A percentile compares a stretch with the other conserved stretches of the same genome.
Evolutionary conservation across 1,139 yeast species (phyloP).

Genomic region (Kazachstania sp.): DNA sequence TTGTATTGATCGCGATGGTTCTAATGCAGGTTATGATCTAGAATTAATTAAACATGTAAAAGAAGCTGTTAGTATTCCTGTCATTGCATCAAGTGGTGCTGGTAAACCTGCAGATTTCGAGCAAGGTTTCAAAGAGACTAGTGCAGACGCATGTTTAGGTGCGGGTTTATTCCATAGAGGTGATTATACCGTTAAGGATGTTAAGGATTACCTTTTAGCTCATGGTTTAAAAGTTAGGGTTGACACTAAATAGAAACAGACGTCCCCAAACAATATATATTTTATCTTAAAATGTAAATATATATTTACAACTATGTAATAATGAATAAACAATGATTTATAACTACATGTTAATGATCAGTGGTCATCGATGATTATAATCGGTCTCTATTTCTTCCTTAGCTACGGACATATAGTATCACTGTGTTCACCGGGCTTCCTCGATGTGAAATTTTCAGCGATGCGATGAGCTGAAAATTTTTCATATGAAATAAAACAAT

Average conservation of each 20-base stretch:
- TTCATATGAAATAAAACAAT: neutral
- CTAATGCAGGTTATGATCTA: slow-evolving; percentile 84
- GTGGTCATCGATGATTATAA: no score
- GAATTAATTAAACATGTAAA: slow-evolving; percentile 77
- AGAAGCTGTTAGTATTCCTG: slow-evolving; percentile 71
- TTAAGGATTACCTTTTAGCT: slow-evolving; percentile 53
- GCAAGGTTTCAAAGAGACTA: slow-evolving; percentile 73
- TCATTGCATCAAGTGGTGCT: slow-evolving; percentile 95
- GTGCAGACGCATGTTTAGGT: slow-evolving; percentile 92
- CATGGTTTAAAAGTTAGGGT: slow-evolving; percentile 48
- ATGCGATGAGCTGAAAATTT: slow-evolving; percentile 11
- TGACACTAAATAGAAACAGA: slow-evolving; percentile 19
- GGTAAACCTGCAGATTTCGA: slow-evolving; percentile 85
- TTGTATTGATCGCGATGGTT: slow-evolving; percentile 94
- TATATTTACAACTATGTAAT: neutral
- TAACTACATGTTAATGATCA: neutral
- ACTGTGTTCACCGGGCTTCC: neutral
- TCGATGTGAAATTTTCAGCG: neutral
- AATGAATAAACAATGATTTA: neutral
- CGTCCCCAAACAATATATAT: neutral
- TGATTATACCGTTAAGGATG: slow-evolving; percentile 79
- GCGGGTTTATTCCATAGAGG: slow-evolving; percentile 97
- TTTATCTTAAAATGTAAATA: neutral
- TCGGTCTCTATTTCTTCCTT: neutral
- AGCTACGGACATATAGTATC: neutral